Evolutionary conservation across 495 filamentous ascomycete species (phyloP).

Genomic region (Xylaria sp.): DNA sequence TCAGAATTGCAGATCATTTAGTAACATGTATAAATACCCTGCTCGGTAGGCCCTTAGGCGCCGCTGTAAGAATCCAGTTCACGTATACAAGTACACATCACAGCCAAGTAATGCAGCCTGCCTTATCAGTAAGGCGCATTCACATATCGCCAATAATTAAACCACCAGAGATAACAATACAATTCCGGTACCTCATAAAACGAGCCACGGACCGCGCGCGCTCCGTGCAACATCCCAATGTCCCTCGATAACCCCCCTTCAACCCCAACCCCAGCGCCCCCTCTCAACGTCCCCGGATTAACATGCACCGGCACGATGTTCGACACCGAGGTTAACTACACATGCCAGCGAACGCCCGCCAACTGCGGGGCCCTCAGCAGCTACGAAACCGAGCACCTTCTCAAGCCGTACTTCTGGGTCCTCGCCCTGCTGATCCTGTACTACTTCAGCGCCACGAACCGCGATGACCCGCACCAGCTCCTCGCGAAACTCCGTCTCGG

Average conservation of each 20-base stretch:
- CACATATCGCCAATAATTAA: too few species aligned
- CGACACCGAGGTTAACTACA: background rate
- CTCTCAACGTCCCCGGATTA: background rate
- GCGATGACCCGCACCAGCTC: too few species aligned
- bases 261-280: background rate
- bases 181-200: background rate
- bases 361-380: background rate
- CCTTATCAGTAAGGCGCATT: too few species aligned
- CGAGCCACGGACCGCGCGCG: background rate
- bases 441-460: background rate
- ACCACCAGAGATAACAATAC: too few species aligned
- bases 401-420: background rate
- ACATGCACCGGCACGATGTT: slow-evolving; percentile 1
- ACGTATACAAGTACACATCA: too few species aligned
- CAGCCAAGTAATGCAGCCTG: too few species aligned
- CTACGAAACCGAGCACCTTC: background rate
- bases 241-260: background rate
- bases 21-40: background rate
- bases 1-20: background rate
- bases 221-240: background rate
- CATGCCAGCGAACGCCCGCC: background rate
- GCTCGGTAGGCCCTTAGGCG: too few species aligned
- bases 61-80: too few species aligned
- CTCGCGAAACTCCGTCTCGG: background rate
- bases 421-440: background rate